Base-by-base conservation (phyloP, 768 basidiomycete genomes). In the Boletus tomentosulus region DNA sequence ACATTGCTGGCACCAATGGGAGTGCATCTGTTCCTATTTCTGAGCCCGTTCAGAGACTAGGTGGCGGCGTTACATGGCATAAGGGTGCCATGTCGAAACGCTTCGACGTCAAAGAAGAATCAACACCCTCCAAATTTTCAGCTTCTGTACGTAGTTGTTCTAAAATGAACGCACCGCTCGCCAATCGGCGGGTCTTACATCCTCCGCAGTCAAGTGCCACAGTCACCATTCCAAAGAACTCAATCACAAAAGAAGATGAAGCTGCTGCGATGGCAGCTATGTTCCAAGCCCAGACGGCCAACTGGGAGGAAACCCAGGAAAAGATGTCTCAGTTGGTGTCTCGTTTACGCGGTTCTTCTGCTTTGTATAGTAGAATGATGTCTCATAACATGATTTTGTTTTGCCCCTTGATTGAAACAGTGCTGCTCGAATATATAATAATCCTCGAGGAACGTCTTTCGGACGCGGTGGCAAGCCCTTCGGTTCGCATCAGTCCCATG, bases 281-380 rank as follows among this genome's bases (percentile, higher is more conserved):
- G 91, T 95, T 98, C 71, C 87, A 91, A 71, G 89, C 89, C 56
- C 90, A 93, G 73, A 85, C 86, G 38, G 86, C 90, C 59, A 91
- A 94, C 73, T 99, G 96, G 97, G 89, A 97, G 77, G 90, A 95
- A 81, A 88, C 94, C 67, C 93, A 98, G 76, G 94, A 98, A 80
- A 93, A 96, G 81, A 98, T 99, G 95, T 89, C 94, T 69, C 87
- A 92, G 97, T 99, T 79, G 78, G 95, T 94, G 77, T 83, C 74
- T 76, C 78, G 78, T 79, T 68, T 71, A 63, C 64, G 66, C 69
- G 69, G 75, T 76, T 75, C 71, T 78, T 74, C 76, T 80, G 73
- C 81, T 70, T 65, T 73, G 71, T 74, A 80, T 86, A 85, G 83
- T 87, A 86, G 80, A 74, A 60, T 69, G 63, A 64, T 71, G 61